These are phyloP conservation scores for Kentomonas sorsogonicus DNA, from an alignment of 208 protist species.

Conservation along the genomic window DNA sequence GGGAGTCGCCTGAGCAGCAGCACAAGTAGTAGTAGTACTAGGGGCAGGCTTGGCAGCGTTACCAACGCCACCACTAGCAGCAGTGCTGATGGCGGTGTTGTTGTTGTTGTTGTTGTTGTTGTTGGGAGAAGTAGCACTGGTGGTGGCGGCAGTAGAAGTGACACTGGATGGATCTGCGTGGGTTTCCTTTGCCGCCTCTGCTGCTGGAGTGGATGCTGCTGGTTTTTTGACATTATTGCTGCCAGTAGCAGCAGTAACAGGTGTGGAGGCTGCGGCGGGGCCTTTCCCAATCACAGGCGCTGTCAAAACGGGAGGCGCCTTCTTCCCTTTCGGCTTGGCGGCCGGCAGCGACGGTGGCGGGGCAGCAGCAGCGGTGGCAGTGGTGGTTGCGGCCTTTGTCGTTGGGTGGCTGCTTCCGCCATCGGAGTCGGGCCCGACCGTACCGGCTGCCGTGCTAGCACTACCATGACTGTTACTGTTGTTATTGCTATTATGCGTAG, in stretches of 20 bases:
- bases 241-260: not conserved
- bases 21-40: no score
- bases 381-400: no score
- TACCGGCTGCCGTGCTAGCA: not conserved
- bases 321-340: not conserved
- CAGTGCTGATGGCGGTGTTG: no score
- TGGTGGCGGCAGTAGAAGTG: not conserved
- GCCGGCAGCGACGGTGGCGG: no score
- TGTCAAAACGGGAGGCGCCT: no score
- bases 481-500: not conserved
- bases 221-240: not conserved
- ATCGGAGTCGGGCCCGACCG: not conserved
- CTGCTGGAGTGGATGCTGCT: not conserved
- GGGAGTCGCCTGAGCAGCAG: no score
- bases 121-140: not conserved
- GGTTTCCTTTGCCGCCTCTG: no score
- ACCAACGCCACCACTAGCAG: no score
- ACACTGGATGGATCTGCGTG: not conserved
- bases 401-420: not conserved
- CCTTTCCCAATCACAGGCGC: no score
- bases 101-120: conserved; percentile 1
- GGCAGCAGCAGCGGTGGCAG: no score
- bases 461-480: not conserved
- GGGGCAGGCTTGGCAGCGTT: no score
- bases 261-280: no score